Evolutionary conservation across 1,139 yeast species (phyloP), one percentile per base, ranked within the genome.

Genomic region (Sugiyamaella novakii): DNA sequence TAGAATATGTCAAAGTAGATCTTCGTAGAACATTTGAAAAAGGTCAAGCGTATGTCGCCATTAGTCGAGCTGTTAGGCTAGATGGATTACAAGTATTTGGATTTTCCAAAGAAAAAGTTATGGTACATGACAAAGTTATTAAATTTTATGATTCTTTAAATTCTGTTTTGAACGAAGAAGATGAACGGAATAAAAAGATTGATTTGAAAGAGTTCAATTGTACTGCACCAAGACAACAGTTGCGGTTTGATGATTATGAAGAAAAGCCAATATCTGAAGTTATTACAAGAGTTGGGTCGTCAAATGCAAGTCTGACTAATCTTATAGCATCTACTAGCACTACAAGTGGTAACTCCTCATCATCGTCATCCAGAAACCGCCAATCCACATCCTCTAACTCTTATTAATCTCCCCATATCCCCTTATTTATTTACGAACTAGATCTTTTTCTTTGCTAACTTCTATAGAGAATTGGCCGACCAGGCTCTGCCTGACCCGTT

Each of bases 1-100:
- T 92, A 43, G 84, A 85, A 2, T 78, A 80, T 56, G 96, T 88
- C 1, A 80, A 80, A 58, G 96, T 92, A 4, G 96, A 94, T 65
- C 73, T 92, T 54, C 73, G 77, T 31, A 74, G 76, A 51, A 83
- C 86, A 0, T 92, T 92, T 67, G 98, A 91, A 63, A 84, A 81
- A 54, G 98, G 98, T 0, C 98, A 92, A 66, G 95, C 96, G 0
- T 92, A 92, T 65, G 97, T 91, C 25, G 97, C 97, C 0, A 72
- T 91, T 30, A 85, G 95, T 1, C 77, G 97, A 64, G 97, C 96
- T 1, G 85, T 83, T 0, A 79, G 85, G 5, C 73, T 95, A 60
- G 80, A 79, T 1, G 95, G 95, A 0, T 70, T 89, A 35, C 95
- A 87, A 59, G 87, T 89, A 1, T 64, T 81, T 46, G 84, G 87